Percentiles rank a stretch among this genome's conserved stretches.
phyloP scores from a whole-genome alignment of 2,329 filamentous ascomycete genomes.

The Aspergillus versicolor region DNA sequence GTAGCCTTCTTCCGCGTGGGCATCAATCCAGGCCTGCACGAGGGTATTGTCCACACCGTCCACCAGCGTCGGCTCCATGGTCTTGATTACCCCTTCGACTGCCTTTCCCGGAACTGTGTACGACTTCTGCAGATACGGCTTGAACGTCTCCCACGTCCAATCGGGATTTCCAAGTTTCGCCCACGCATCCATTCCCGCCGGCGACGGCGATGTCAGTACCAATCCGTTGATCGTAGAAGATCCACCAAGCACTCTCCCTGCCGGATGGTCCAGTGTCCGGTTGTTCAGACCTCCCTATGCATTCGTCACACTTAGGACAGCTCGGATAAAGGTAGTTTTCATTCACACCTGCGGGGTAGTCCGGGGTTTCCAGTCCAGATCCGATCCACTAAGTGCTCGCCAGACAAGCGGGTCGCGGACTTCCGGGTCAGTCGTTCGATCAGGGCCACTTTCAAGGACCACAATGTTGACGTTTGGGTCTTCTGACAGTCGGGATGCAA shows the following conservation, averaged over 20 bases:
- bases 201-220: slow-evolving; percentile 39
- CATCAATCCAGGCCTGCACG: not conserved
- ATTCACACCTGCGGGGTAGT: not conserved
- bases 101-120: not conserved
- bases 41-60: not conserved
- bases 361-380: slow-evolving; percentile 1
- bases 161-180: slow-evolving; percentile 24
- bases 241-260: slow-evolving; percentile 7
- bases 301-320: not conserved
- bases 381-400: not conserved
- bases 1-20: not conserved
- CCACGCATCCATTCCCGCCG: slow-evolving; percentile 36
- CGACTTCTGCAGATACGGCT: slow-evolving; percentile 12
- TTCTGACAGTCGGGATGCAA: slow-evolving; percentile 1
- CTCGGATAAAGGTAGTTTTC: not conserved
- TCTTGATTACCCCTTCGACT: not conserved
- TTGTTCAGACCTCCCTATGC: not conserved
- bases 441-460: not conserved
- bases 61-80: not conserved
- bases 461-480: not conserved
- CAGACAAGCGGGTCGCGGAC: not conserved
- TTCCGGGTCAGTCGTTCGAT: not conserved
- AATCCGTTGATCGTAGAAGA: slow-evolving; percentile 1
- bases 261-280: not conserved
- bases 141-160: slow-evolving; percentile 19